phyloP scores from a whole-genome alignment of 2,329 filamentous ascomycete genomes.

The Akanthomyces muscarius region DNA sequence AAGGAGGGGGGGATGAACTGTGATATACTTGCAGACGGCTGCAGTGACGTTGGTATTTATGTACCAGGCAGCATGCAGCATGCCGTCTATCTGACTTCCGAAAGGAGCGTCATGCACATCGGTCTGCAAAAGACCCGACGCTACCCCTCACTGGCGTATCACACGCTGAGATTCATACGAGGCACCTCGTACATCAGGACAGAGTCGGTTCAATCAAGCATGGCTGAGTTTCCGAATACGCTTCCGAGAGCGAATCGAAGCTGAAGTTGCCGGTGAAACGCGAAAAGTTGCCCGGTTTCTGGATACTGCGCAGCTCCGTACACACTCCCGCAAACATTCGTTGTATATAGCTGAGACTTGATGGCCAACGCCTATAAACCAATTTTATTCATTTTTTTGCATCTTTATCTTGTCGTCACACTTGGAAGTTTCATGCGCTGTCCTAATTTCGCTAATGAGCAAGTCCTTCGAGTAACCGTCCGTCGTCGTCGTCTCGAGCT shows the following conservation, averaged over 20 bases:
- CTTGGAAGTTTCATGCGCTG: neutral
- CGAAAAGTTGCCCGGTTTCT: neutral
- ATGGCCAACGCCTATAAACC: neutral
- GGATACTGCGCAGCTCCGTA: neutral
- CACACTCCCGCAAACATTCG: neutral
- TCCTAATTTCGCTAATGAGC: neutral
- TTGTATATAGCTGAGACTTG: neutral
- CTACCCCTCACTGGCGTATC: too few relatives aligned
- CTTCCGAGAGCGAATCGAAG: too few relatives aligned
- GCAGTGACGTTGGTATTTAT: neutral
- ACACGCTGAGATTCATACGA: too few relatives aligned
- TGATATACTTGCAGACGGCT: neutral
- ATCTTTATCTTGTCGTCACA: constrained; percentile 4
- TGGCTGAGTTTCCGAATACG: too few relatives aligned
- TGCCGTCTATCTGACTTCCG: neutral
- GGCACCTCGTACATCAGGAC: too few relatives aligned
- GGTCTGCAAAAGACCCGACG: too few relatives aligned
- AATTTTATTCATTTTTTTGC: constrained; percentile 12
- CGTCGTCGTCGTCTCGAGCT: neutral
- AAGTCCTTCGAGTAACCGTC: neutral
- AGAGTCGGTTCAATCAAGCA: too few relatives aligned
- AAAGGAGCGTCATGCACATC: too few relatives aligned
- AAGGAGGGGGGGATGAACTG: neutral
- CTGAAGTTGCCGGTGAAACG: neutral
- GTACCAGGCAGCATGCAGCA: neutral